phyloP scores from a whole-genome alignment of 1,284 basidiomycete species.

The Irpex sp. region DNA sequence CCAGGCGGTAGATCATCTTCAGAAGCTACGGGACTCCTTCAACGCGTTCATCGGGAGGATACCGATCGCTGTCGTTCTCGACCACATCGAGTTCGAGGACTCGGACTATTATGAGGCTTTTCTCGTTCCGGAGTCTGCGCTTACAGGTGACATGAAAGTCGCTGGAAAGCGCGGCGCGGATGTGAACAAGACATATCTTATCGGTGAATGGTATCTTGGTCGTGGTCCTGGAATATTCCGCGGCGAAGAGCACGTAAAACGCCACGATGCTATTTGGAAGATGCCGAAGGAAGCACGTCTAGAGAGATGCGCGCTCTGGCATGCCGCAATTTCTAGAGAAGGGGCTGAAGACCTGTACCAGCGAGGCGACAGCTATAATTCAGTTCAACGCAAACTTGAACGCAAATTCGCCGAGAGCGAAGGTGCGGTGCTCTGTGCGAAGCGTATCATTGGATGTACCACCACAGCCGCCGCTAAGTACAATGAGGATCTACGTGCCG shows the following conservation, averaged over 20 bases:
- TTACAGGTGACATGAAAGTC: slow-evolving; percentile 36
- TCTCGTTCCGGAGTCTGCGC: neutral
- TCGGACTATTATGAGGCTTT: neutral
- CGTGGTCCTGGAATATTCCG: slow-evolving; percentile 49
- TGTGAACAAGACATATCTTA: slow-evolving; percentile 26
- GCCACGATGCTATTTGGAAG: neutral
- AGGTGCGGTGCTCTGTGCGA: slow-evolving; percentile 34
- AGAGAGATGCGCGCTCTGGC: slow-evolving; percentile 36
- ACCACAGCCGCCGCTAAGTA: slow-evolving; percentile 67
- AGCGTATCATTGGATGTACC: slow-evolving; percentile 63
- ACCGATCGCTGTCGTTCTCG: slow-evolving; percentile 32
- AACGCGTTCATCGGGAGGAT: slow-evolving; percentile 29
- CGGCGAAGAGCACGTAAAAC: too few relatives aligned
- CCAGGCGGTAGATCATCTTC: slow-evolving; percentile 13
- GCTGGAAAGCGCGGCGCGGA: slow-evolving; percentile 37
- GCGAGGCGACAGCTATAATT: slow-evolving; percentile 40
- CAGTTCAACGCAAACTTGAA: slow-evolving; percentile 31
- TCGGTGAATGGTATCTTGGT: slow-evolving; percentile 58
- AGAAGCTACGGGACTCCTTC: neutral
- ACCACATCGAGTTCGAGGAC: slow-evolving; percentile 16
- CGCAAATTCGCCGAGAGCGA: slow-evolving; percentile 36
- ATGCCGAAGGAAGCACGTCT: slow-evolving; percentile 35
- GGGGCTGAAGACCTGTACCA: slow-evolving; percentile 33
- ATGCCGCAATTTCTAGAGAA: slow-evolving; percentile 33
- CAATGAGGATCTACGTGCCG: slow-evolving; percentile 39